Base-by-base conservation (phyloP, 768 basidiomycete species). In the Leccinum aurantiacum region DNA sequence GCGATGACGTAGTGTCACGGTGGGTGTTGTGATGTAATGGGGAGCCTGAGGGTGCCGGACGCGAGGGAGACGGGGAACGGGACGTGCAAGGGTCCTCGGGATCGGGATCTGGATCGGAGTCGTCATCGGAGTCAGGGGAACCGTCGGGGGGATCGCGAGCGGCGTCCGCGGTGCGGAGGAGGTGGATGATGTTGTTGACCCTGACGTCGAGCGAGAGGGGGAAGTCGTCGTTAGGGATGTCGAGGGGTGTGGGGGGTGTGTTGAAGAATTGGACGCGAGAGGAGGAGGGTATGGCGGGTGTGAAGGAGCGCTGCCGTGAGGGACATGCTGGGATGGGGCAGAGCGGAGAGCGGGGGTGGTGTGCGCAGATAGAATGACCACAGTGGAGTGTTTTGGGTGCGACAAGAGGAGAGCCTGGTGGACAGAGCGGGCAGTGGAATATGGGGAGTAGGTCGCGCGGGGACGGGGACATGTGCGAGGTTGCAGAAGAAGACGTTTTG, bases 361-460 rank as follows among this genome's bases (percentile, higher is more conserved):
- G 49, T 0, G 84, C 72, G 66, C 93, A 97, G 62, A 95, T 63
- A 22, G 93, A 81, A 70, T 97, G 94, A 56, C 94, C 94, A 68
- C 94, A 97, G 65, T 78, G 82, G 44, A 96, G 85, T 9, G 79
- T 82, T 37, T 82, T 75, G 3, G 87, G 86, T 4, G 75, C 69
- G 24, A 66, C 59, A 24, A 87, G 76, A 56, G 74, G 57, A 24
- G 71, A 44, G 1, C 71, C 60, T 7, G 73, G 69, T 1, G 67
- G 55, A 65, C 90, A 90, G 72, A 83, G 67, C 3, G 84, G 80
- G 67, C 90, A 91, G 56, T 60, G 58, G 58, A 88, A 75, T 57
- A 84, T 68, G 38, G 76, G 65, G 55, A 74, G 64, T 63, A 81
- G 68, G 63, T 65, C 65, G 37, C 62, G 68, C 55, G 64, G 59